Evolutionary conservation across 1,139 yeast species (phyloP), one percentile per base, ranked within the genome.

Genomic region (Candida tetrigidarum): DNA sequence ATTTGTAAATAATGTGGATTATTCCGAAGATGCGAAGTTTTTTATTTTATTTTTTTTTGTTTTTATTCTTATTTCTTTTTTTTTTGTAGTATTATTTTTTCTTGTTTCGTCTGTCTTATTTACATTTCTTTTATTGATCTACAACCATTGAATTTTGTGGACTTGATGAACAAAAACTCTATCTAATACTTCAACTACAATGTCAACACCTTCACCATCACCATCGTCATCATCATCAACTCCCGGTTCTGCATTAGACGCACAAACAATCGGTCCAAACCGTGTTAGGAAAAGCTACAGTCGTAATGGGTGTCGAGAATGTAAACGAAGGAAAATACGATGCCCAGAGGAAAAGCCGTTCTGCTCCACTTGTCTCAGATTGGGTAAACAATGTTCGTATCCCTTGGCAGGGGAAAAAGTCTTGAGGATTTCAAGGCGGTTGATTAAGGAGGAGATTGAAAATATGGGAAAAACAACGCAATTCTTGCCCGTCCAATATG

Each of bases 261-360:
- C 36, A 15, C 16, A 4, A 16, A 6, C n/a, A 14, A 16, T 10
- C 18, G 32, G 32, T 28, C 20, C 27, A 6, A 22, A 34, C 20
- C 37, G 43, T 5, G 34, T 36, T 5, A 30, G 38, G 11, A 38
- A 38, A 23, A 38, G 41, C 11, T 48, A 50, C 33, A 47, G 50
- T 20, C 44, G 52, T 22, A 43, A 44, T 23, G 67, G 67, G 10
- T 63, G 67, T 49, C 48, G 55, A 22, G 67, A 63, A 46, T 63
- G 67, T 44, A 63, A 63, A 44, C 51, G 67, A 23, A 52, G 67
- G 9, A 63, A 63, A 32, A 59, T 62, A 46, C 58, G 61, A 57
- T 80, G 85, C 54, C 83, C 80, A 54, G 85, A 80, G 53, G 65
- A 64, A 6, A 74, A 76, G 48, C 83, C 83, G 0, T 54, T 54